phyloP scores from a whole-genome alignment of 73 alveolate species.

The Paramecium primaurelia region DNA sequence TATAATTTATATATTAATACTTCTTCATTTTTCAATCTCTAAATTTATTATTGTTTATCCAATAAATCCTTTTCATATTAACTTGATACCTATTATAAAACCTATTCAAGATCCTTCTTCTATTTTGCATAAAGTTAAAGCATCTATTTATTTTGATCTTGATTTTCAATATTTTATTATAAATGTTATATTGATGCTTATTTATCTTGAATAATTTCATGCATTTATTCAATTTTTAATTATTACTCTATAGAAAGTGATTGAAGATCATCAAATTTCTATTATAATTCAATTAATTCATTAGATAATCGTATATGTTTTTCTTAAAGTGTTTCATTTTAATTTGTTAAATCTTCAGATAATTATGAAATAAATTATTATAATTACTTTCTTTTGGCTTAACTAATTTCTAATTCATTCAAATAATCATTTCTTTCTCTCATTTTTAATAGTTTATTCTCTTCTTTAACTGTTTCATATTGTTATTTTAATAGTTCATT shows the following conservation, averaged over 20 bases:
- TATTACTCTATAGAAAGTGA: background rate
- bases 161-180: background rate
- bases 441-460: background rate
- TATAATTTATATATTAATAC: background rate
- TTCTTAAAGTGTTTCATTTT: background rate
- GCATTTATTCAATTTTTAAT: background rate
- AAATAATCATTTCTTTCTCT: background rate
- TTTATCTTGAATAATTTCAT: background rate
- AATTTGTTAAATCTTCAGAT: background rate
- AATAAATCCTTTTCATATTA: background rate
- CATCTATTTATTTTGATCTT: background rate
- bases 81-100: background rate
- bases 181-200: background rate
- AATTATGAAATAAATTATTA: background rate
- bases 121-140: background rate
- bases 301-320: background rate
- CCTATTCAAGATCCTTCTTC: background rate
- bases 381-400: background rate
- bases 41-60: background rate
- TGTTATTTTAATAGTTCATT: background rate
- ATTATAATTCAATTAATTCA: background rate
- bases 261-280: background rate
- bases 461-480: conserved; percentile 4
- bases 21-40: background rate
- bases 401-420: background rate